Percentiles rank a stretch among this genome's conserved stretches.
phyloP scores from a whole-genome alignment of 768 basidiomycete species.

The Lyophyllum shimeji region DNA sequence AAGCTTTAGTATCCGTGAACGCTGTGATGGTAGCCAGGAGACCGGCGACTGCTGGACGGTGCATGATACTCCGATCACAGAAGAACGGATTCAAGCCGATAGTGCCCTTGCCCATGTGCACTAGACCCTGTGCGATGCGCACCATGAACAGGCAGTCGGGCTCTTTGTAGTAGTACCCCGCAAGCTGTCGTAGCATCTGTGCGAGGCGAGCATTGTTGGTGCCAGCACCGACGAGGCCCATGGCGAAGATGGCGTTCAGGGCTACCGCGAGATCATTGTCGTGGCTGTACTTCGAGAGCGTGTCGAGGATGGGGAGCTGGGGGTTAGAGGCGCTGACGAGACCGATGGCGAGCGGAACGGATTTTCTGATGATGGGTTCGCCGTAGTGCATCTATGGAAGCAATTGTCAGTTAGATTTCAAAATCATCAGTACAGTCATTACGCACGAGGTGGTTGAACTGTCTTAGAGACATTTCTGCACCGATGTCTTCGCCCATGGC shows the following conservation, averaged over 20 bases:
- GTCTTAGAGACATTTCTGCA: slow-evolving; percentile 94
- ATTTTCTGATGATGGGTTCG: slow-evolving; percentile 87
- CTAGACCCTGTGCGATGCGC: slow-evolving; percentile 90
- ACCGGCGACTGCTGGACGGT: slow-evolving; percentile 85
- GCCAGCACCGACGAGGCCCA: slow-evolving; percentile 97
- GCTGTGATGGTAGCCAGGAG: slow-evolving; percentile 84
- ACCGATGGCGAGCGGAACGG: slow-evolving; percentile 92
- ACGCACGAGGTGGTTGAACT: slow-evolving; percentile 94
- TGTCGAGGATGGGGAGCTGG: slow-evolving; percentile 91
- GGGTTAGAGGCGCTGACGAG: slow-evolving; percentile 96
- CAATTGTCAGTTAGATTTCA: slow-evolving; percentile 17
- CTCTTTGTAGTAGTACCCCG: slow-evolving; percentile 98
- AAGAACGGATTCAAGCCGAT: slow-evolving; percentile 97
- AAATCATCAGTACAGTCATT: not conserved
- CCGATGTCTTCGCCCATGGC: slow-evolving; percentile 99
- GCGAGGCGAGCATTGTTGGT: slow-evolving; percentile 98
- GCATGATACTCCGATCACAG: slow-evolving; percentile 88
- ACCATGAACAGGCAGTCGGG: slow-evolving; percentile 96
- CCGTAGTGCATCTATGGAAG: slow-evolving; percentile 91
- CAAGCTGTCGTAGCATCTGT: slow-evolving; percentile 96
- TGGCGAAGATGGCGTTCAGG: slow-evolving; percentile 95
- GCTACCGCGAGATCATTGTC: slow-evolving; percentile 98
- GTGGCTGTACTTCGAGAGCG: slow-evolving; percentile 97
- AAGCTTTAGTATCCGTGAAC: slow-evolving; percentile 91
- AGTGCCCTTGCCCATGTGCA: slow-evolving; percentile 99